phyloP scores from a whole-genome alignment of 768 basidiomycete species.

The Lactarius trivialis region DNA sequence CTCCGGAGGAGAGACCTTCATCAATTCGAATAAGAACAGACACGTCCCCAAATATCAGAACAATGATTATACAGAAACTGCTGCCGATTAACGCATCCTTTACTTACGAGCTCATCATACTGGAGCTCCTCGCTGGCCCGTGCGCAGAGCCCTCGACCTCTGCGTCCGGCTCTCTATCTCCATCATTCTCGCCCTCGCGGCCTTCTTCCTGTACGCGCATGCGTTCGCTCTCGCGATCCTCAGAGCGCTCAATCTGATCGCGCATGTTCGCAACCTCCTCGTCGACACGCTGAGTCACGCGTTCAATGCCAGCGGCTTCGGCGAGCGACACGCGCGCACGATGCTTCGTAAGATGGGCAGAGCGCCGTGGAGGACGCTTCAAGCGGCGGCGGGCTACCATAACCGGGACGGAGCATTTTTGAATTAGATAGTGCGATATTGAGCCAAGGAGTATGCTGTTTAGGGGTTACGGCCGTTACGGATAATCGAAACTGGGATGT shows the following conservation, averaged over 20 bases:
- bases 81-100: not conserved
- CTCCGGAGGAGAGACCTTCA: not conserved
- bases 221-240: constrained; percentile 33
- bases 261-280: constrained; percentile 78
- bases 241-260: constrained; percentile 66
- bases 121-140: constrained; percentile 17
- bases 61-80: not conserved
- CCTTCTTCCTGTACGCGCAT: constrained; percentile 21
- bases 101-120: constrained; percentile 14
- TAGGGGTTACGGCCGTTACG: not conserved
- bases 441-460: constrained; percentile 85
- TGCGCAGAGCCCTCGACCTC: constrained; percentile 20
- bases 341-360: constrained; percentile 75
- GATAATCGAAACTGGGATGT: not conserved
- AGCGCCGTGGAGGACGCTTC: constrained; percentile 76
- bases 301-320: constrained; percentile 78
- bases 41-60: not conserved
- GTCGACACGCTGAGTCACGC: constrained; percentile 80
- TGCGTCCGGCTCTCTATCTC: constrained; percentile 14
- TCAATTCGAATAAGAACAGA: not conserved
- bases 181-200: constrained; percentile 13
- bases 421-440: constrained; percentile 90
- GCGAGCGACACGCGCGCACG: constrained; percentile 81
- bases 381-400: constrained; percentile 94
- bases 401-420: constrained; percentile 92